Conservation (phyloP, 139 green algal genomes). For the Spirogloea muscicola region DNA sequence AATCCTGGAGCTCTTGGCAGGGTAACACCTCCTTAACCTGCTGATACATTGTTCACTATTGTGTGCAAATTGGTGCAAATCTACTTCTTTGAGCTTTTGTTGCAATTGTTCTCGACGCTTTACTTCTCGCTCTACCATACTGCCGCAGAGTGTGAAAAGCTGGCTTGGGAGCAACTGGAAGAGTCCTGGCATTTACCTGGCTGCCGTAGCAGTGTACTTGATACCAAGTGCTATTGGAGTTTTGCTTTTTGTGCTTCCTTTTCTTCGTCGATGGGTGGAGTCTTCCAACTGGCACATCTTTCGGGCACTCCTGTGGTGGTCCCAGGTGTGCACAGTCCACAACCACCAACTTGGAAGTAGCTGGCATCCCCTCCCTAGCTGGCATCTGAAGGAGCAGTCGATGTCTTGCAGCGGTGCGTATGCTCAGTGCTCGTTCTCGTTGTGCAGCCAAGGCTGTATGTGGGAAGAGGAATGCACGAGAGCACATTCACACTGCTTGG, state of each 20-base stretch:
- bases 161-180: background rate
- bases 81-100: no score
- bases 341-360: no score
- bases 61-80: no score
- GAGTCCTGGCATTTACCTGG: constrained; percentile 1
- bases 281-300: constrained; percentile 20
- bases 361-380: no score
- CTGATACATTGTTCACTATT: no score
- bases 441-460: constrained; percentile 2
- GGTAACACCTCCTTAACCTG: no score
- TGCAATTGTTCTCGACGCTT: no score
- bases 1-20: no score
- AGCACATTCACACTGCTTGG: background rate
- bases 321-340: constrained; percentile 11
- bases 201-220: constrained; percentile 7
- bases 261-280: background rate
- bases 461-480: constrained; percentile 21
- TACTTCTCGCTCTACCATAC: background rate
- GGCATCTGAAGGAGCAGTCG: background rate
- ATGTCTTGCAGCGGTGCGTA: background rate
- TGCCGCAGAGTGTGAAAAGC: background rate
- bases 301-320: constrained; percentile 11
- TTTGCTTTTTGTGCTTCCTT: background rate
- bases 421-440: background rate
- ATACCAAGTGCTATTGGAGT: background rate